A percentile compares a stretch with the other conserved stretches of the same genome.
These are phyloP conservation scores for Trichoderma cornu-damae DNA, from an alignment of 2,329 filamentous ascomycete species.

Conservation along the genomic window DNA sequence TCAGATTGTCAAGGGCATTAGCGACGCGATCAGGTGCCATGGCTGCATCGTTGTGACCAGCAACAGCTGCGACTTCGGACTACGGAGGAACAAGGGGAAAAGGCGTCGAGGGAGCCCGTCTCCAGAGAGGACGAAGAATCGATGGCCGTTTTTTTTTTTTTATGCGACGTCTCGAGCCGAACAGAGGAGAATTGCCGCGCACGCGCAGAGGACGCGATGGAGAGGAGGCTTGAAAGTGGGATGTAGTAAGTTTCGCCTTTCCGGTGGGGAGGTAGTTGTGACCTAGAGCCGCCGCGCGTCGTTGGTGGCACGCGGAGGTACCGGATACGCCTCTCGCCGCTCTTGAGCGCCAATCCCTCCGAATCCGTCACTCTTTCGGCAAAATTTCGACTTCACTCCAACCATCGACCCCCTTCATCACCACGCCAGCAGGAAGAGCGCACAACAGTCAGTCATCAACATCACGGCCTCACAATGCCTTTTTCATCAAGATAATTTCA, in stretches of 20 bases:
- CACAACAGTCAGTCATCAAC: conserved; percentile 37
- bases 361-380: conserved; percentile 18
- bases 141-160: not conserved
- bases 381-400: conserved; percentile 36
- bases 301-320: conserved; percentile 19
- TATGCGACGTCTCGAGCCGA: not conserved
- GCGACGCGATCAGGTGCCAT: conserved; percentile 65
- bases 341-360: conserved; percentile 20
- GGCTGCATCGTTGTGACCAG: conserved; percentile 42
- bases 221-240: conserved; percentile 10
- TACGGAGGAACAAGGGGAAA: not conserved
- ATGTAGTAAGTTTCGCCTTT: conserved; percentile 6
- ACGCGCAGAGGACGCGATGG: conserved; percentile 16
- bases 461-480: conserved; percentile 37
- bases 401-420: conserved; percentile 28
- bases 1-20: conserved; percentile 72
- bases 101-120: not conserved
- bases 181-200: not conserved
- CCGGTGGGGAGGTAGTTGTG: conserved; percentile 3
- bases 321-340: conserved; percentile 23
- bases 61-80: not conserved
- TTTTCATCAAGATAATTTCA: conserved; percentile 41
- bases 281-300: not conserved
- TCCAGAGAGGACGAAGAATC: not conserved
- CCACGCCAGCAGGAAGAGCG: conserved; percentile 21